These are phyloP conservation scores for Sporisorium graminicola DNA, from an alignment of 1,284 basidiomycete species.

Conservation along the genomic window DNA sequence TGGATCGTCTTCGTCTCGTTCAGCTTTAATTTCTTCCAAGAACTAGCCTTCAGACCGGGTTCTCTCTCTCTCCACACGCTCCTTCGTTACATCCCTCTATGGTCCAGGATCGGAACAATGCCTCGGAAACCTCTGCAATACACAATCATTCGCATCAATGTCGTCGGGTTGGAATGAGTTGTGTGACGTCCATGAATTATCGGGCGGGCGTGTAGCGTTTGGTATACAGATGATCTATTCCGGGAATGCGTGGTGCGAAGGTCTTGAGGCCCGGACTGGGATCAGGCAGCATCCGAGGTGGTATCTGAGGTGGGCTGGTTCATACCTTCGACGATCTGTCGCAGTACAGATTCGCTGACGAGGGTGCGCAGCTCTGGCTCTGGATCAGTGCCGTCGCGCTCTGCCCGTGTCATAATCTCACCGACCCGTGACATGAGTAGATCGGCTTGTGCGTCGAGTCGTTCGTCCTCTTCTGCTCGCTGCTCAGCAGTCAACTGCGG, in stretches of 20 bases:
- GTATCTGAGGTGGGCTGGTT: constrained; percentile 1
- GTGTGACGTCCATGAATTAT: background rate
- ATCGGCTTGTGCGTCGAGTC: constrained; percentile 45
- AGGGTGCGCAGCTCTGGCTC: constrained; percentile 52
- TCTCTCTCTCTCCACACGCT: background rate
- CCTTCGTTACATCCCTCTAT: background rate
- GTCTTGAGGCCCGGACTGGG: too few species aligned
- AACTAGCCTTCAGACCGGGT: background rate
- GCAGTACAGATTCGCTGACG: constrained; percentile 55
- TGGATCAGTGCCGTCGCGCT: constrained; percentile 54
- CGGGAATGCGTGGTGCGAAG: background rate
- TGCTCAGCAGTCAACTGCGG: constrained; percentile 16
- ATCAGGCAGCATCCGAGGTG: constrained; percentile 5
- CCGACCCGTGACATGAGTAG: constrained; percentile 54
- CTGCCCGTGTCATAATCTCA: constrained; percentile 53
- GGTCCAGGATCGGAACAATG: background rate
- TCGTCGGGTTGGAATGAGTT: background rate
- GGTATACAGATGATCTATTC: constrained; percentile 9
- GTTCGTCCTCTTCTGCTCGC: constrained; percentile 33
- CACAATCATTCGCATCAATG: background rate
- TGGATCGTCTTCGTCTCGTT: background rate
- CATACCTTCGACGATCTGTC: constrained; percentile 60
- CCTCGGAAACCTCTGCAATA: background rate
- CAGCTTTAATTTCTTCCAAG: background rate
- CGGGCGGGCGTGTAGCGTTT: background rate